Percentiles rank a stretch among this genome's conserved stretches.
Conservation (phyloP, 2,329 filamentous ascomycete species). For the Paecilomyces formosus region DNA sequence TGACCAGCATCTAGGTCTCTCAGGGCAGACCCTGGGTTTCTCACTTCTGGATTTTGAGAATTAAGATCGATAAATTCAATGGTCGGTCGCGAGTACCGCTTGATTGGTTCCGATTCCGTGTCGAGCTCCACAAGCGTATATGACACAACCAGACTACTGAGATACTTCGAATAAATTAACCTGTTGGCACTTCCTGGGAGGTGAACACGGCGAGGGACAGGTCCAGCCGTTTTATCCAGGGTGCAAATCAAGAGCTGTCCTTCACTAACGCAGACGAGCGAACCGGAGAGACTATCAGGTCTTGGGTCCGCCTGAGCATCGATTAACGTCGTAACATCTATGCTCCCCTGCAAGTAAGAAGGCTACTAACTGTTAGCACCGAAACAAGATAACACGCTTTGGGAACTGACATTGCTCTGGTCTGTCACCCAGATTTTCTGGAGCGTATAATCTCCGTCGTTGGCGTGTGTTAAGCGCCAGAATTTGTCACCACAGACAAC, state of each 20-base stretch:
- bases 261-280: slow-evolving; percentile 42
- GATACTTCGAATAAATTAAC: slow-evolving; percentile 37
- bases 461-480: slow-evolving; percentile 27
- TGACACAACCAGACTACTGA: slow-evolving; percentile 44
- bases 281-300: slow-evolving; percentile 26
- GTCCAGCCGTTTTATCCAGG: slow-evolving; percentile 34
- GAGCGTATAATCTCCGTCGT: slow-evolving; percentile 19
- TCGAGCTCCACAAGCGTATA: slow-evolving; percentile 26
- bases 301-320: slow-evolving; percentile 14
- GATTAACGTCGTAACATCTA: slow-evolving; percentile 30
- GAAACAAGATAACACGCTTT: not conserved
- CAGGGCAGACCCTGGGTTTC: slow-evolving; percentile 2
- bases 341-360: slow-evolving; percentile 26
- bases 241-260: slow-evolving; percentile 42
- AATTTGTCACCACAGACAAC: slow-evolving; percentile 30
- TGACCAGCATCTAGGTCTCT: slow-evolving; percentile 4
- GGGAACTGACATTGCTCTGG: slow-evolving; percentile 30
- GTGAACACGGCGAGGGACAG: slow-evolving; percentile 32
- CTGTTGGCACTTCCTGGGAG: slow-evolving; percentile 35
- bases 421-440: slow-evolving; percentile 35
- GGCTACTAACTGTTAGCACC: slow-evolving; percentile 20
- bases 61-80: slow-evolving; percentile 35
- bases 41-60: slow-evolving; percentile 15
- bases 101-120: slow-evolving; percentile 18
- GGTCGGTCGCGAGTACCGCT: slow-evolving; percentile 23